Conservation (phyloP, 345 rosid genomes). For the Lumnitzera racemosa region DNA sequence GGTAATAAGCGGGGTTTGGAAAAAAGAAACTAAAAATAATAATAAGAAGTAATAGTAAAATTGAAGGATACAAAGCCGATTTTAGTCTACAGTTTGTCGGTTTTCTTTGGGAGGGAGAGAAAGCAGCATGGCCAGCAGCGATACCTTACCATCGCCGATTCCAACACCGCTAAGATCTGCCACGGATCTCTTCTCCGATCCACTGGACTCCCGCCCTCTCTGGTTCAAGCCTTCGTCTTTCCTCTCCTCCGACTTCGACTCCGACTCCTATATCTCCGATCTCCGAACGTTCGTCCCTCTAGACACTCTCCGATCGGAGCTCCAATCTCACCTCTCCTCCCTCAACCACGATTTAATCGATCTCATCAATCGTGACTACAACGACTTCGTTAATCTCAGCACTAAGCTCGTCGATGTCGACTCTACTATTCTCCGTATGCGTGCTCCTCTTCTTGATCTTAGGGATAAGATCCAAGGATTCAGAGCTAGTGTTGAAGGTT, state of each 20-base stretch:
- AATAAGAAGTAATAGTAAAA: too few species aligned
- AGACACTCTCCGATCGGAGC: constrained; percentile 91
- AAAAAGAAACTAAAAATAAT: too few species aligned
- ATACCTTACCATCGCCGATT: constrained; percentile 35
- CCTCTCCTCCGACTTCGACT: constrained; percentile 72
- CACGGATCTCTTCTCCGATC: constrained; percentile 81
- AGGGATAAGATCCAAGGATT: constrained; percentile 84
- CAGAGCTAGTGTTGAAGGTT: constrained; percentile 59
- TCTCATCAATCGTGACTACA: constrained; percentile 94
- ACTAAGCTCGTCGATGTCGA: constrained; percentile 96
- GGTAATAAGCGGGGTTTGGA: too few species aligned
- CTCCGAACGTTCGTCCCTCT: constrained; percentile 95
- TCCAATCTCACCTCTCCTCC: constrained; percentile 73
- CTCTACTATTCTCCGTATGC: constrained; percentile 89
- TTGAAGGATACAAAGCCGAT: too few species aligned
- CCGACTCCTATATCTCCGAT: constrained; percentile 87
- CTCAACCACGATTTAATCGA: constrained; percentile 93
- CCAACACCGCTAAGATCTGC: constrained; percentile 77
- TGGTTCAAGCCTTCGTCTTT: constrained; percentile 94
- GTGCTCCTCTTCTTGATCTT: constrained; percentile 85
- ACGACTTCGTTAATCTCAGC: constrained; percentile 91
- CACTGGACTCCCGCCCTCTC: constrained; percentile 74
- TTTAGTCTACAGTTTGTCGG: too few species aligned
- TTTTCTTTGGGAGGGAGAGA: too few species aligned
- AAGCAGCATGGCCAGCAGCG: constrained; percentile 1